phyloP scores from a whole-genome alignment of 2,329 filamentous ascomycete species.

The Cephalotrichum gorgonifer region DNA sequence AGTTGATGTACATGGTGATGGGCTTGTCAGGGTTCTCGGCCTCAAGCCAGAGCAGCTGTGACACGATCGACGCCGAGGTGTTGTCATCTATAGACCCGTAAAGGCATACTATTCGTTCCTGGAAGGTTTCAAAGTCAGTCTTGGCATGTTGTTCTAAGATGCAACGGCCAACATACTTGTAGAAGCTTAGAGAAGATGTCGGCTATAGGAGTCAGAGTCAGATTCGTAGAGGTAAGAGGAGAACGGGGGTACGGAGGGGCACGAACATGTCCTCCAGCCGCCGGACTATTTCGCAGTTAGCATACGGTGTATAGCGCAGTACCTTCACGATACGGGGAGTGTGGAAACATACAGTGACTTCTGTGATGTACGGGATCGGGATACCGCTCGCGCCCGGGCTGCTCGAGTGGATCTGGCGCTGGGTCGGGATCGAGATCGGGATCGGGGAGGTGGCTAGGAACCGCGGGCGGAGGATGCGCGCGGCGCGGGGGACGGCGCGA shows the following conservation, averaged over 20 bases:
- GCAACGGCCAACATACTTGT: slow-evolving; percentile 40
- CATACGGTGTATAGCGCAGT: slow-evolving; percentile 16
- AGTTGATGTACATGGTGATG: slow-evolving; percentile 97
- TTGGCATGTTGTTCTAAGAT: background rate
- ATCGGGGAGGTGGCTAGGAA: no score
- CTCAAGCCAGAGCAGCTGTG: slow-evolving; percentile 95
- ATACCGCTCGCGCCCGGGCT: slow-evolving; percentile 17
- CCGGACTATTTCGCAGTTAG: slow-evolving; percentile 44
- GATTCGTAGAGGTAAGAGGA: background rate
- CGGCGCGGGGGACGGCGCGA: background rate
- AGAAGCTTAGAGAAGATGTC: slow-evolving; percentile 75
- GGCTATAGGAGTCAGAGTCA: slow-evolving; percentile 35
- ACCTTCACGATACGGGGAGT: slow-evolving; percentile 4
- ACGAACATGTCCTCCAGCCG: slow-evolving; percentile 68
- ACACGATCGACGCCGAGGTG: slow-evolving; percentile 86
- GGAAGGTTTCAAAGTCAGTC: slow-evolving; percentile 11
- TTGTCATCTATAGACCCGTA: slow-evolving; percentile 87
- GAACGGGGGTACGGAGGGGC: no score
- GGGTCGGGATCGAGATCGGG: background rate
- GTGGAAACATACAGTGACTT: slow-evolving; percentile 33
- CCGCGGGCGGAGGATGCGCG: background rate
- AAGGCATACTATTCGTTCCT: slow-evolving; percentile 90
- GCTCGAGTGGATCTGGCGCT: background rate
- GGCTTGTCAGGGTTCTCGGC: slow-evolving; percentile 90
- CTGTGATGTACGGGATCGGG: slow-evolving; percentile 50